phyloP scores from a whole-genome alignment of 345 rosid species.

The Durio zibethinus region DNA sequence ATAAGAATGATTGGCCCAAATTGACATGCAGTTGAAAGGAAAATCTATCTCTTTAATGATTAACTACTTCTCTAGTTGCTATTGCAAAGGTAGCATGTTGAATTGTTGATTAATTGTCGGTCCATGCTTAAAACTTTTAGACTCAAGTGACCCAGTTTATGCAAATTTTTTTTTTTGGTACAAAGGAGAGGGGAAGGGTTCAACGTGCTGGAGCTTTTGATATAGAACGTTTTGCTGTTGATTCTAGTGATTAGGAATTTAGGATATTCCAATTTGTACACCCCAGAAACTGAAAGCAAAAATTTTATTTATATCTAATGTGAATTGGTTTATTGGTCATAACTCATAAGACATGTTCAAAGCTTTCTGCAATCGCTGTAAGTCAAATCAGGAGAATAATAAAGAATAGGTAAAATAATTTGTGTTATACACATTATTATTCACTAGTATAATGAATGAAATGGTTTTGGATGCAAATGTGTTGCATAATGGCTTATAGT shows the following conservation, averaged over 20 bases:
- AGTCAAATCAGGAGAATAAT: not conserved
- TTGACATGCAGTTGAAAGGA: not conserved
- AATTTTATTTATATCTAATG: not conserved
- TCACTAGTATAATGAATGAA: not conserved
- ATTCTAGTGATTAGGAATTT: not conserved
- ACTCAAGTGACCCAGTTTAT: not conserved
- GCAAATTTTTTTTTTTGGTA: too few species aligned
- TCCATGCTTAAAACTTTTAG: not conserved
- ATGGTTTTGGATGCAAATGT: not conserved
- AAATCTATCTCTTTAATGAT: not conserved
- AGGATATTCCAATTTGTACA: not conserved
- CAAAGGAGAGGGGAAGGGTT: too few species aligned
- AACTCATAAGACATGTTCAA: not conserved
- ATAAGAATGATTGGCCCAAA: not conserved
- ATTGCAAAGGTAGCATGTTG: not conserved
- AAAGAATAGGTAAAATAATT: not conserved
- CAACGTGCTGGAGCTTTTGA: not conserved
- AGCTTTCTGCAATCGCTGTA: not conserved
- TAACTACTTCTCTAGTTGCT: not conserved
- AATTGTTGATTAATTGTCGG: not conserved
- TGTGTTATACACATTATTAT: not conserved
- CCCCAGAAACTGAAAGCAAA: not conserved
- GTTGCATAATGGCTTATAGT: not conserved
- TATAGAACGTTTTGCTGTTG: not conserved
- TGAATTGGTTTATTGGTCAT: not conserved